Evolutionary conservation across 148 eudicot genomes (phyloP), one percentile per base, ranked within the genome.

Genomic region (Camellia granthamiana): DNA sequence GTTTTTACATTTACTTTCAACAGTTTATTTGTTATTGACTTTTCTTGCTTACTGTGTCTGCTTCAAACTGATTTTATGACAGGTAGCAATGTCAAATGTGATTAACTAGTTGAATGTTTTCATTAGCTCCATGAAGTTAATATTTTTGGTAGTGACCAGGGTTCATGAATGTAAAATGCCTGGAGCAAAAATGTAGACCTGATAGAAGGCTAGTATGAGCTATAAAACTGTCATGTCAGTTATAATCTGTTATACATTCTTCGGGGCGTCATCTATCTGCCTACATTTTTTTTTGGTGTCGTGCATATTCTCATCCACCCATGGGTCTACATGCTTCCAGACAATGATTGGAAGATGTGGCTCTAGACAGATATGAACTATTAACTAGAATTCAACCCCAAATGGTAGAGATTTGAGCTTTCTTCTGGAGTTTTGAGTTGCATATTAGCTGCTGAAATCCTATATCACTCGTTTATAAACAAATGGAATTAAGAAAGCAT

Each of bases 391-490:
- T 70, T 70, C 41, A 47, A 70, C 15, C 58, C 38, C 15, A 49
- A 46, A 70, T 47, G 56, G 11, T 30, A 65, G 10, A 7, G 4
- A 65, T n/a, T n/a, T 46, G 15, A 70, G 74, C 55, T 70, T 70
- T 19, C 38, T 70, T 55, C n/a, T 1, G 9, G 74, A 47, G 74
- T 18, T 69, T n/a, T 69, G 73, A 69, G 55, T 69, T 69, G 74
- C 30, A 44, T 69, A 69, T 46, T n/a, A n/a, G 51, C 15, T 30
- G 38, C 38, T 30, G 44, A 68, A 69, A 44, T 18, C 47, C 73
- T 23, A 69, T 46, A 68, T 42, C 42, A 3, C 38, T 70, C 3
- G 38, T 70, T 49, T n/a, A 47, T 46, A 9, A 70, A 19, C 59
- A 21, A 72, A 72, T 52, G 42, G 4, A 10, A 51, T 23, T 21